Conservation (phyloP, 306 rosid species). For the Glycine tomentella region DNA sequence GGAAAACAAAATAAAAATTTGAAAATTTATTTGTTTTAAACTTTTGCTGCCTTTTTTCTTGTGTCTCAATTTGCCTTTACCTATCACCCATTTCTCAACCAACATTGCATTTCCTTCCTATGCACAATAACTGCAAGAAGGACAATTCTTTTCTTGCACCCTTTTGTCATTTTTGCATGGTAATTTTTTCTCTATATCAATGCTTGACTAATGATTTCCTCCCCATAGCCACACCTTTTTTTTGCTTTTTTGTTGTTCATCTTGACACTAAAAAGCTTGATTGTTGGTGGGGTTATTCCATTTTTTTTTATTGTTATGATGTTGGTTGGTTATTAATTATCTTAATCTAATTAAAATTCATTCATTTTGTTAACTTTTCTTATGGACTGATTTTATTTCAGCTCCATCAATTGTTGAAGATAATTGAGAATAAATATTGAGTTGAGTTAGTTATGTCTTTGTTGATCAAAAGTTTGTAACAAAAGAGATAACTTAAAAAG, state of each 20-base stretch:
- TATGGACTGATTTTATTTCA: slow-evolving; percentile 49
- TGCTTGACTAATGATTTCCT: background rate
- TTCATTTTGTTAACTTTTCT: slow-evolving; percentile 36
- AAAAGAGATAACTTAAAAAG: slow-evolving; percentile 45
- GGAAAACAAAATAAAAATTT: background rate
- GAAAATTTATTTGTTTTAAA: slow-evolving; percentile 42
- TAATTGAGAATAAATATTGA: slow-evolving; percentile 51
- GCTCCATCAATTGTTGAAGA: slow-evolving; percentile 51
- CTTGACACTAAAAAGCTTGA: slow-evolving; percentile 45
- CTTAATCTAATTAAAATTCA: slow-evolving; percentile 10
- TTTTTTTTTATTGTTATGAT: slow-evolving; percentile 5
- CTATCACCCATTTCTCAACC: slow-evolving; percentile 39
- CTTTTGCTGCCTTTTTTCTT: slow-evolving; percentile 78
- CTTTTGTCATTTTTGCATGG: slow-evolving; percentile 57
- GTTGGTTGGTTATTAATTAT: slow-evolving; percentile 3
- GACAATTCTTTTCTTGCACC: slow-evolving; percentile 46
- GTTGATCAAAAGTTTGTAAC: slow-evolving; percentile 55
- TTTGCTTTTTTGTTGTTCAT: slow-evolving; percentile 28
- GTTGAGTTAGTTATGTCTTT: slow-evolving; percentile 49
- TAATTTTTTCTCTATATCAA: slow-evolving; percentile 45
- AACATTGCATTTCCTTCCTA: slow-evolving; percentile 30
- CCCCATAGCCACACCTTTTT: background rate
- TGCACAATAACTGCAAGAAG: slow-evolving; percentile 25
- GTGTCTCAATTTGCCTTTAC: slow-evolving; percentile 59
- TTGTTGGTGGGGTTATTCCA: slow-evolving; percentile 68